Base-by-base conservation (phyloP, 2,329 filamentous ascomycete species). In the Penicillium sp. region DNA sequence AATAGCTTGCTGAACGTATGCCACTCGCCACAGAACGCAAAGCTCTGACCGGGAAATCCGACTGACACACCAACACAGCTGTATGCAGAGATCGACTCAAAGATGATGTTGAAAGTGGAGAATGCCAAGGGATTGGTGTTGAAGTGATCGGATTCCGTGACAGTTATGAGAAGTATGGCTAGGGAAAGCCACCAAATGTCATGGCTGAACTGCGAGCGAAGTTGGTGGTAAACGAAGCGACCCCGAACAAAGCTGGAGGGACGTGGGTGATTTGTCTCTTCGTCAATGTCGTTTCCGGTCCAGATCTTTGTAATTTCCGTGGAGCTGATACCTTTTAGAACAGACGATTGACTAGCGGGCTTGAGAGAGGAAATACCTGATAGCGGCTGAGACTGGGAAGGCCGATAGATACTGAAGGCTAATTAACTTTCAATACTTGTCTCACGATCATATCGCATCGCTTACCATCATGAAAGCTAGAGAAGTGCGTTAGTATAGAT, bases 161-260 rank as follows among this genome's bases (percentile, higher is more conserved):
- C 77, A 49, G 77, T 76, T 49, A 88, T 84, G 23, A 84, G 64
- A 46, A 87, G 74, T n/a, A 85, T 76, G 4, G 82, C 81, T 0
- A 86, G 67, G 3, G 82, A 78, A 13, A 88, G 79, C 73, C 80
- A 84, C 85, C 85, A 87, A 13, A 87, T 73, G 61, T 88, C 85
- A 64, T 87, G 82, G 24, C 82, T 80, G 4, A 88, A 76, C 65
- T 88, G 85, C 5, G 79, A 79, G 15, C 82, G 79, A 18, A 87
- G 72, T 63, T 87, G 83, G 53, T 81, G 76, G 39, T 75, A 74
- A 21, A 83, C 70, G 47, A 82, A 80, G 52, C 74, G 75, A 45
- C 74, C 69, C 9, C 70, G 74, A 10, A 72, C 38, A 74, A 24
- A 57, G 53, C 41, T 69, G 51, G 29, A 56, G 47, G 0, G 18